Base-by-base conservation (phyloP, 2,329 filamentous ascomycete species). In the Zymoseptoria brevis region DNA sequence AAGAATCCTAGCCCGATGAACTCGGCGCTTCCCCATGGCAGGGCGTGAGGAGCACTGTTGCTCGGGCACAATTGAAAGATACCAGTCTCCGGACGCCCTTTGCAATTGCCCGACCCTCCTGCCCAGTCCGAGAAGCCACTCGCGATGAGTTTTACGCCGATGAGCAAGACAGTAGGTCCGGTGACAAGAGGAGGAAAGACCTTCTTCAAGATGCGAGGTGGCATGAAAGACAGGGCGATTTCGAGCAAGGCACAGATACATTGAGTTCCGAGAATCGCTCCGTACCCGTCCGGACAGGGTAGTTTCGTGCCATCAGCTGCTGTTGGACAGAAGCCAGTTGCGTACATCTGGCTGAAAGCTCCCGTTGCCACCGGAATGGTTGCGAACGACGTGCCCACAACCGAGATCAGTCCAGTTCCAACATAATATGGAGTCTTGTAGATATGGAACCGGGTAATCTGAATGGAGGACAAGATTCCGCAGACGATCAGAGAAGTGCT, bases 161-260 rank as follows among this genome's bases (percentile, higher is more conserved):
- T 92, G 26, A 88, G 77, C 62, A 86, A 78, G 48, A 88, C 82
- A 0, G 86, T 85, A 2, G 84, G 84, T 2, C 86, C 86, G 0
- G 86, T 88, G 51, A 88, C 84, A 8, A 94, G 83, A 4, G 89
- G 89, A 7, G 89, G 89, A 71, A 93, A 91, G 66, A 92, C 82
- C 67, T 82, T 83, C 66, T 90, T 83, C 50, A 66, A 30, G 35
- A 84, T 73, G 60, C 77, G 81, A 0, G 88, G 85, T 2, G 88
- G 86, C 41, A 89, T 82, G 72, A 93, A 90, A 1, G 87, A 88
- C 72, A 94, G 82, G 35, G 83, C 74, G 54, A 93, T 81, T 75
- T 93, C 88, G 61, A 92, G 76, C 35, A 80, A 71, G 2, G 76
- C 77, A 64, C 77, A 79, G 57, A 73, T 65, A 52, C 71, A 73